Evolutionary conservation across 371 early-diverging fungal species (phyloP).

Genomic region (Circinella minor): DNA sequence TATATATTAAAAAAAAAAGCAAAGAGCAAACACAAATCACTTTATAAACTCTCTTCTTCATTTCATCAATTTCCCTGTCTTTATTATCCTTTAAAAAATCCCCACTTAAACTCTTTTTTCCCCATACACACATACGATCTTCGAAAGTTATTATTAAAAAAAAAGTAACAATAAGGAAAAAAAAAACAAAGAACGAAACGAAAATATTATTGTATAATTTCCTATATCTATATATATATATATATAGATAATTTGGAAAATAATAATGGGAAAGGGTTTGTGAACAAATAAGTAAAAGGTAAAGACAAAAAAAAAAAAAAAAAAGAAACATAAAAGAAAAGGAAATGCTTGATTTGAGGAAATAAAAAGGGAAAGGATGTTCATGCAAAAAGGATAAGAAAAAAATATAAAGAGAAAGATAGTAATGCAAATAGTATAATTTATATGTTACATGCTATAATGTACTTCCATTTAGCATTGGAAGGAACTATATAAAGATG

Average conservation of each 20-base stretch:
- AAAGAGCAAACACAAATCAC: no score
- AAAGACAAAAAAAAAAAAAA: background rate
- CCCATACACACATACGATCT: background rate
- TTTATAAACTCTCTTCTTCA: no score
- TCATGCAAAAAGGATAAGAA: background rate
- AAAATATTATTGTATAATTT: background rate
- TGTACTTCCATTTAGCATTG: slow-evolving; percentile 12
- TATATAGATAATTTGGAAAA: background rate
- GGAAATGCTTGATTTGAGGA: background rate
- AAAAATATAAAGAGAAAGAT: background rate
- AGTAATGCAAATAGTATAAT: background rate
- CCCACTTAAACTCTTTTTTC: background rate
- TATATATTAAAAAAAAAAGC: background rate
- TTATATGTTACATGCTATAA: slow-evolving; percentile 9
- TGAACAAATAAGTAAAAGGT: slow-evolving; percentile 4
- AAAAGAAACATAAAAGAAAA: background rate
- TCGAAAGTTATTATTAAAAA: background rate
- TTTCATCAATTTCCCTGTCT: no score
- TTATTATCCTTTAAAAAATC: no score
- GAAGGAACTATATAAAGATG: slow-evolving; percentile 33
- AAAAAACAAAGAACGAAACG: background rate
- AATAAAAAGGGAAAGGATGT: background rate
- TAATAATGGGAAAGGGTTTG: background rate
- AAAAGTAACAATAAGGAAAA: background rate
- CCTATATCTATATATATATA: background rate